Evolutionary conservation across 129 eudicot species (phyloP), one percentile per base, ranked within the genome.

Genomic region (Sambucus nigra): DNA sequence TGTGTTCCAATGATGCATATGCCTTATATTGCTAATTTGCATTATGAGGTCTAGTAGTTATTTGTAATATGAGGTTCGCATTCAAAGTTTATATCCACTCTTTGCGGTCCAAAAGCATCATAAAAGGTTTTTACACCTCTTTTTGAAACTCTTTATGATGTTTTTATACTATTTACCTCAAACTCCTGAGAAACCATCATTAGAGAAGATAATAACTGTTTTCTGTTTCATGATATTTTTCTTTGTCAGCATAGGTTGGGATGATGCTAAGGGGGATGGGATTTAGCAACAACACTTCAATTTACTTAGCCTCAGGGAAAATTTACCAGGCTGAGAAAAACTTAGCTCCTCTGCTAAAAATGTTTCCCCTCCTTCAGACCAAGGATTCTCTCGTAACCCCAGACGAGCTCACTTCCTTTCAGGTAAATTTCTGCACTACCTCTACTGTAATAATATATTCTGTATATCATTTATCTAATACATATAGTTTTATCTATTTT

Each of bases 221-320:
- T 54, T 33, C 6, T 15, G 21, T 24, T 42, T 41, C 33, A 51
- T 47, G 54, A 44, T 72, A 15, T 57, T 64, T 47, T 76, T 66
- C 69, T 48, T 74, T 71, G 96, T 82, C 84, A 83, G 96, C 79
- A 88, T 88, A 88, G 96, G 94, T 83, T 27, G 96, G 96, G 38
- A 80, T 88, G 94, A 80, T 88, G 96, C 76, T 88, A 26, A 80
- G 94, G 75, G 96, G 94, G 48, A 88, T 88, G 96, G 96, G 94
- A 69, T 88, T 88, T 75, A 25, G 79, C 48, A 88, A 78, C 60
- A 65, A 67, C 56, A 88, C 96, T 46, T 60, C 86, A 35, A 88
- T 88, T 11, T 88, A 83, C 73, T 63, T 88, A 72, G 96, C 96
- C 44, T 77, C 96, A 1, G 94, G 87, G 10, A 77, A 80, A 59